Evolutionary conservation across 2,329 filamentous ascomycete species (phyloP), one percentile per base, ranked within the genome.

Genomic region (Seiridium cupressi): DNA sequence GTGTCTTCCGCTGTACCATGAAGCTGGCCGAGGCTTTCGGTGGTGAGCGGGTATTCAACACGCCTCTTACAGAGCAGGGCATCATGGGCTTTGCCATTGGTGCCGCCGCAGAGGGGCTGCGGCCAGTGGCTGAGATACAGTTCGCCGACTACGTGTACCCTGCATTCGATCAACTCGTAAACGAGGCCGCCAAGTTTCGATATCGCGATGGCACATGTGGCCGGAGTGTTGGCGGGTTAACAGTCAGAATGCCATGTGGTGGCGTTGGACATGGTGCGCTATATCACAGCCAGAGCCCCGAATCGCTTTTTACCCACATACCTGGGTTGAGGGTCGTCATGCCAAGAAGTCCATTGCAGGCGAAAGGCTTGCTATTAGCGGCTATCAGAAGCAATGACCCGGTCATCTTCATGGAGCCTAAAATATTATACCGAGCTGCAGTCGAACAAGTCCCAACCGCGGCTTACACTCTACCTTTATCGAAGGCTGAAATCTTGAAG

Each of bases 91-190:
- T 98, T 71, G 95, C 89, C 9, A 93, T 98, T 66, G 95, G 95
- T 2, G 87, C 89, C 42, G 93, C 94, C 0, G 91, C 92, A 5
- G 90, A 97, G 77, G 94, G 94, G 32, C 93, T 97, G 90, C 89
- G 90, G 60, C 92, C 95, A 0, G 86, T 98, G 32, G 94, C 94
- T 0, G 95, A 99, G 79, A 93, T 97, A 59, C 93, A 97, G 73
- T 97, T 97, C 71, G 93, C 93, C 61, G 93, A 97, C 73, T 97
- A 97, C 73, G 88, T 97, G 58, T 97, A 89, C 73, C 93, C 93
- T 3, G 93, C 93, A 0, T 97, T 96, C 69, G 93, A 97, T 70
- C 93, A 97, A 78, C 84, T 97, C 38, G 92, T 97, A 70, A 97
- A 97, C 69, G 93, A 97, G 76, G 93, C 91, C 0, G 91, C 92